Evolutionary conservation across 1,139 yeast species (phyloP).

Genomic region (Geotrichum australiense): DNA sequence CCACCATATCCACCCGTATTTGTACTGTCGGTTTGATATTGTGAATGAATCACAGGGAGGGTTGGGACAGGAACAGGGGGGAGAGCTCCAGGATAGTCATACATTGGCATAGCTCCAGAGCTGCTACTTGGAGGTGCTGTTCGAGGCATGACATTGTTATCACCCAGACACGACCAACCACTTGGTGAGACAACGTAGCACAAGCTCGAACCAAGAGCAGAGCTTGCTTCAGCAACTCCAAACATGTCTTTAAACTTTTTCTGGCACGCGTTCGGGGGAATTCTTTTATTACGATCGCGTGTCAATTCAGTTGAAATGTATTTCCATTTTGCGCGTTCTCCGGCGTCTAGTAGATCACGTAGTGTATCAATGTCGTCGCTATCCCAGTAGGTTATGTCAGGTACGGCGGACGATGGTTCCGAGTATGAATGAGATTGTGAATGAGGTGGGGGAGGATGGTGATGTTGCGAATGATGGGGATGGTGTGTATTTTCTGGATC

Average conservation of each 20-base stretch:
- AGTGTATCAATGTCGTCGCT: conserved; percentile 34
- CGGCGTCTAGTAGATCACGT: conserved; percentile 33
- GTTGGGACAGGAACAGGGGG: too few relatives aligned
- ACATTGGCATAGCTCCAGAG: conserved; percentile 1
- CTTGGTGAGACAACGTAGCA: conserved; percentile 37
- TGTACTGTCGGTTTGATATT: too few relatives aligned
- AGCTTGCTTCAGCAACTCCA: conserved; percentile 37
- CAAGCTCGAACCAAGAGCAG: conserved; percentile 35
- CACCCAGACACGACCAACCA: conserved; percentile 35
- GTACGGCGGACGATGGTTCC: background rate
- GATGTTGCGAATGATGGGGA: background rate
- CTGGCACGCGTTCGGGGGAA: conserved; percentile 38
- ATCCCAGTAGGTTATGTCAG: conserved; percentile 27
- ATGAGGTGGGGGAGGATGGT: background rate
- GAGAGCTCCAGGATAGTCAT: conserved; percentile 1
- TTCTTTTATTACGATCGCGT: conserved; percentile 31
- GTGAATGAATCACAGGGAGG: too few relatives aligned
- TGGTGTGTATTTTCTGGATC: conserved; percentile 1
- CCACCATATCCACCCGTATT: too few relatives aligned
- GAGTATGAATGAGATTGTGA: background rate
- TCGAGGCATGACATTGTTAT: conserved; percentile 1
- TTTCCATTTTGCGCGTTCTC: conserved; percentile 41
- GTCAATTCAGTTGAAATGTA: conserved; percentile 35
- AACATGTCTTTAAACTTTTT: conserved; percentile 39
- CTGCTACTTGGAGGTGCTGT: background rate